phyloP scores from a whole-genome alignment of 2,329 filamentous ascomycete genomes.

The Sclerotiophoma versabilis region DNA sequence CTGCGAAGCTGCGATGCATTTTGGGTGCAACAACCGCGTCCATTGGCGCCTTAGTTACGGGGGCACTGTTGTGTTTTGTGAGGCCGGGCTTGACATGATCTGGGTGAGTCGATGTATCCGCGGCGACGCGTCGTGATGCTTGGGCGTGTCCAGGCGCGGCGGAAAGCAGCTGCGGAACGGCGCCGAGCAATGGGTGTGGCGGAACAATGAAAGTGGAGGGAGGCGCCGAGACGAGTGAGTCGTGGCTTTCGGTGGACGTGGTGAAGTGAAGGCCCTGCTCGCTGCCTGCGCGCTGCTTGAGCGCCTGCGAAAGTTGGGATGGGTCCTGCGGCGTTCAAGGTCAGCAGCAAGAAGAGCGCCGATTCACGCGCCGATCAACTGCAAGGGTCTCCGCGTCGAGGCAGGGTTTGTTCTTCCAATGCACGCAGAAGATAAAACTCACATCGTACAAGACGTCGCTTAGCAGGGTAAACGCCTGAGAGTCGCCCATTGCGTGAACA shows the following conservation, averaged over 20 bases:
- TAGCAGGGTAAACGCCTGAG: slow-evolving; percentile 37
- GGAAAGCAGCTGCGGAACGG: slow-evolving; percentile 22
- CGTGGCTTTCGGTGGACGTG: slow-evolving; percentile 30
- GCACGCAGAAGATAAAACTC: slow-evolving; percentile 32
- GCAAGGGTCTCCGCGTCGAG: slow-evolving; percentile 31
- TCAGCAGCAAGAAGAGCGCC: slow-evolving; percentile 28
- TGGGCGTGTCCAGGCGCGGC: slow-evolving; percentile 23
- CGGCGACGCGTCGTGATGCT: slow-evolving; percentile 40
- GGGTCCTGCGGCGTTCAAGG: slow-evolving; percentile 42
- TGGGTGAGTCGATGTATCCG: slow-evolving; percentile 2
- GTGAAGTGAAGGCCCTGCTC: slow-evolving; percentile 32
- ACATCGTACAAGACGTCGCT: slow-evolving; percentile 44
- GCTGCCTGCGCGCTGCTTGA: slow-evolving; percentile 44
- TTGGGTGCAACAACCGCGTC: slow-evolving; percentile 28
- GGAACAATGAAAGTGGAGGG: slow-evolving; percentile 10
- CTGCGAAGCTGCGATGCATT: slow-evolving; percentile 50
- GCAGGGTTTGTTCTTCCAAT: slow-evolving; percentile 23
- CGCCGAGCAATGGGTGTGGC: slow-evolving; percentile 11
- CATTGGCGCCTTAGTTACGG: slow-evolving; percentile 31
- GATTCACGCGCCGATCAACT: slow-evolving; percentile 24
- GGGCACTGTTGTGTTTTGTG: slow-evolving; percentile 41
- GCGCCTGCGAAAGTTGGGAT: slow-evolving; percentile 46
- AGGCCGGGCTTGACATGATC: slow-evolving; percentile 42
- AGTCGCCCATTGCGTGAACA: slow-evolving; percentile 37
- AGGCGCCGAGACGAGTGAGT: slow-evolving; percentile 19